Evolutionary conservation across 306 rosid species (phyloP), one percentile per base, ranked within the genome.

Genomic region (Cucurbita argyrosperma): DNA sequence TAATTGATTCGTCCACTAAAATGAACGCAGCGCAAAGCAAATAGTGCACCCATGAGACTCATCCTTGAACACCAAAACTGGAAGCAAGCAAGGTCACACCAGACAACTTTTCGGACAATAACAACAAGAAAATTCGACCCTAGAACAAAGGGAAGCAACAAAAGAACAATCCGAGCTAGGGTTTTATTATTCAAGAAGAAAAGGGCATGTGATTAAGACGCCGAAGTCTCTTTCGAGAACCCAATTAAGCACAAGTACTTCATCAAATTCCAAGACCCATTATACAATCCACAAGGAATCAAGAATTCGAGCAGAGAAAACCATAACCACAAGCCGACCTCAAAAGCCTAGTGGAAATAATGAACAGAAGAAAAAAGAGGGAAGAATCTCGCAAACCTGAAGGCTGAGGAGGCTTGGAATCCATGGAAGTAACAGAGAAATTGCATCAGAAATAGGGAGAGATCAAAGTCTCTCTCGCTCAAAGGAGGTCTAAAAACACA

Each of bases 301-400:
- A 66, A 43, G 54, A 66, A 6, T 45, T 21, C 10, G 6, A 21
- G 5, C 53, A 43, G 16, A 10, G 10, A 40, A 40, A 45, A 42
- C 1, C 10, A 18, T 66, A 19, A 19, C 10, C 50, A 39, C 15
- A 43, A 43, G 10, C 38, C 52, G 35, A 65, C 16, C 1, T 18
- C 10, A 11, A 11, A 68, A 55, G 37, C 67, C 67, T 0, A 9
- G 45, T 37, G 10, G 45, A 37, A 37, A 14, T 15, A 6, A 23
- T 26, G 64, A 58, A 26, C 4, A 30, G 10, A 5, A 66, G 18
- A 43, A 45, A 13, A 7, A 62, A 67, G 16, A 66, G 53, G 53
- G 72, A 19, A 43, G 70, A 39, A 64, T 64, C 8, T 11, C 5
- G 63, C 46, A 57, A 79, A 79, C 82, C 82, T 79, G 81, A 15